Percentiles rank a stretch among this genome's conserved stretches.
Conservation (phyloP, 2,329 filamentous ascomycete species). For the Calonectria fujianensis region DNA sequence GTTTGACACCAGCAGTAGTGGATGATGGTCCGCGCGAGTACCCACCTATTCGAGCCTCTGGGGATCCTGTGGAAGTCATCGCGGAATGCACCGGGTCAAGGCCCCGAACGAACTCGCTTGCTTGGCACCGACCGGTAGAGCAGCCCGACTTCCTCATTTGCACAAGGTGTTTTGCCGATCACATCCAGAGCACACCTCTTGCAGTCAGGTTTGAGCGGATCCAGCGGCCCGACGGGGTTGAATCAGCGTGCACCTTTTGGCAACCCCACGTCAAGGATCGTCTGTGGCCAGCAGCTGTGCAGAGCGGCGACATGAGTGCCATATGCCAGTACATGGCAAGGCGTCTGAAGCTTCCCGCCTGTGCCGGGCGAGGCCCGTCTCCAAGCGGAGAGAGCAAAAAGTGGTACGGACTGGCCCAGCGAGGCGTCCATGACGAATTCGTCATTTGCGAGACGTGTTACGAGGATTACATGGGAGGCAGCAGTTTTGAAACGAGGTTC, state of each 20-base stretch:
- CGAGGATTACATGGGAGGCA: slow-evolving; percentile 57
- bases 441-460: slow-evolving; percentile 63
- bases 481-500: slow-evolving; percentile 57
- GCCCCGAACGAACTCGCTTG: slow-evolving; percentile 52
- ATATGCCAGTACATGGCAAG: slow-evolving; percentile 56
- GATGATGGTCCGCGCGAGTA: slow-evolving; percentile 36
- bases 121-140: slow-evolving; percentile 57
- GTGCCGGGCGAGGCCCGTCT: slow-evolving; percentile 51
- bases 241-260: slow-evolving; percentile 58
- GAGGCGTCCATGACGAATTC: slow-evolving; percentile 58
- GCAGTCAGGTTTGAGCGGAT: slow-evolving; percentile 55
- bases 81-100: slow-evolving; percentile 56
- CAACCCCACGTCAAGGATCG: slow-evolving; percentile 57
- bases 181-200: slow-evolving; percentile 59
- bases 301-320: slow-evolving; percentile 49
- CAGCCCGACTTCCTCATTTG: slow-evolving; percentile 61
- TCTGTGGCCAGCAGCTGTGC: slow-evolving; percentile 59
- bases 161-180: slow-evolving; percentile 63
- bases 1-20: background rate
- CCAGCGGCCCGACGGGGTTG: slow-evolving; percentile 51
- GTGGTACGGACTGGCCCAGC: slow-evolving; percentile 57
- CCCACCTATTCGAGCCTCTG: slow-evolving; percentile 45
- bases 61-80: slow-evolving; percentile 49
- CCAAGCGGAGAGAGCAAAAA: slow-evolving; percentile 52
- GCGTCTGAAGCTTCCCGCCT: slow-evolving; percentile 54